Conservation (phyloP, 495 filamentous ascomycete species). For the Podospora conica region DNA sequence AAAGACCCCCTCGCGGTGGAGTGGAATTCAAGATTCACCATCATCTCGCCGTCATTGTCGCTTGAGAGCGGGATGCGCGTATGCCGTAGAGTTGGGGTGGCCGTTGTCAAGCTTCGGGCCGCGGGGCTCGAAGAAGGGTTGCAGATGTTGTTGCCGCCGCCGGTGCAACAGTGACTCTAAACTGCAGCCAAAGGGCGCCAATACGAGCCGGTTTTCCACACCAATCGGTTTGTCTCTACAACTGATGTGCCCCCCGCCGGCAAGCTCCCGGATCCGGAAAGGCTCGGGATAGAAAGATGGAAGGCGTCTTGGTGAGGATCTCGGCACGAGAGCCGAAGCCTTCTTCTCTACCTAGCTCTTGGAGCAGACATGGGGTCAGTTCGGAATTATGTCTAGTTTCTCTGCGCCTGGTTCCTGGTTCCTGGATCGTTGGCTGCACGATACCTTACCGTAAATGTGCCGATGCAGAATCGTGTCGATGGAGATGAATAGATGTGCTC, state of each 20-base stretch:
- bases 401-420: no score
- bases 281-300: background rate
- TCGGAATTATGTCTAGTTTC: background rate
- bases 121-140: slow-evolving; percentile 10
- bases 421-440: no score
- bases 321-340: background rate
- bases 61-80: background rate
- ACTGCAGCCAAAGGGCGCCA: slow-evolving; percentile 10
- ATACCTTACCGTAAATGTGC: no score
- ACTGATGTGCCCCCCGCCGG: background rate
- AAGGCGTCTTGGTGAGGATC: background rate
- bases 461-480: no score
- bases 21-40: background rate
- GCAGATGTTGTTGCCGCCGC: slow-evolving; percentile 17
- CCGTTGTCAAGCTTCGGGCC: slow-evolving; percentile 11
- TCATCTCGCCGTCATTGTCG: background rate
- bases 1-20: background rate
- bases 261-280: background rate
- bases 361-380: background rate
- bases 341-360: background rate
- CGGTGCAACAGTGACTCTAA: slow-evolving; percentile 4
- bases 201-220: slow-evolving; percentile 6
- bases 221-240: background rate
- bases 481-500: no score
- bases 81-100: background rate